Evolutionary conservation across 108 stramenopile genomes (phyloP).

Genomic region (Skeletonema marinoi): DNA sequence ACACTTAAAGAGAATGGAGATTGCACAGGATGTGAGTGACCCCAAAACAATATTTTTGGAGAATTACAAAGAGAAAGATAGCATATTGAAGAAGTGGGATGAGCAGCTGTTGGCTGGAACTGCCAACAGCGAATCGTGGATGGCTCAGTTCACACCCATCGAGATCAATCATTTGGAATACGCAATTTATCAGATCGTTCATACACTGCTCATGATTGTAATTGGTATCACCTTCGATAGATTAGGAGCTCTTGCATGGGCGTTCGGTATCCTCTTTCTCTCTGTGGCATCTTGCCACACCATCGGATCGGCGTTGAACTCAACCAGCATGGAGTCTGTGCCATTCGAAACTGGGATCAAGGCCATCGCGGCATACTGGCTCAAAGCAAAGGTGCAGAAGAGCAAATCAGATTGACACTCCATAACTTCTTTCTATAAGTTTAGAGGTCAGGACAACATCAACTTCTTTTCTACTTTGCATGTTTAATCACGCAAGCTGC

Average conservation of each 20-base stretch:
- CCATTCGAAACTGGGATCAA: conserved; percentile 63
- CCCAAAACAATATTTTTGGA: conserved; percentile 47
- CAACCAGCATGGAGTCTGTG: conserved; percentile 48
- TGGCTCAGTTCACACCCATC: conserved; percentile 20
- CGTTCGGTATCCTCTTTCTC: conserved; percentile 15
- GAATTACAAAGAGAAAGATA: conserved; percentile 51
- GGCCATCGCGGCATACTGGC: background rate
- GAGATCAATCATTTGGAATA: conserved; percentile 19
- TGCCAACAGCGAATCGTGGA: conserved; percentile 20
- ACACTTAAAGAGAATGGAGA: conserved; percentile 30
- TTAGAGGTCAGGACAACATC: background rate
- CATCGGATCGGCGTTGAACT: conserved; percentile 43
- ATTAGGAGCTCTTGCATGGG: conserved; percentile 5
- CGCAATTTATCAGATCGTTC: conserved; percentile 16
- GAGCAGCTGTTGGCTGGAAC: conserved; percentile 16
- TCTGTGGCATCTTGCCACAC: conserved; percentile 43
- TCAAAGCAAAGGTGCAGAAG: background rate
- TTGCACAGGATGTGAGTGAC: conserved; percentile 25
- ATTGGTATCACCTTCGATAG: conserved; percentile 9
- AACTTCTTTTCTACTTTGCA: background rate
- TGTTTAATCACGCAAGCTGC: conserved; percentile 31
- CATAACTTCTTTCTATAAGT: conserved; percentile 4
- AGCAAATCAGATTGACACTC: background rate
- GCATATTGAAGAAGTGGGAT: conserved; percentile 47
- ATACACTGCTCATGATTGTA: conserved; percentile 21